Percentiles rank a stretch among this genome's conserved stretches.
Evolutionary conservation across 306 rosid genomes (phyloP).

Genomic region (Prunus persica): DNA sequence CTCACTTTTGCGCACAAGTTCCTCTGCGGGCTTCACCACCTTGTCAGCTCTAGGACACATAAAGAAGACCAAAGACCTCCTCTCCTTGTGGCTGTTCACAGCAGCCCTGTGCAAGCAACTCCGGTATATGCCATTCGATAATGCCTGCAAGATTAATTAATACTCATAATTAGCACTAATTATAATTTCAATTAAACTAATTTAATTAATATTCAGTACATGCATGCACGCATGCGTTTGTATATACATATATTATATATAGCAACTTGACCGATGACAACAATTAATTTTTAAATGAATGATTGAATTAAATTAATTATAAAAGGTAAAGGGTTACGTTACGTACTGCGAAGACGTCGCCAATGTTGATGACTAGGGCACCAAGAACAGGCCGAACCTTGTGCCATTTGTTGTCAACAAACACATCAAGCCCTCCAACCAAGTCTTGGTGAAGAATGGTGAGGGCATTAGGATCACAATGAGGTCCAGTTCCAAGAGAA

Average conservation of each 20-base stretch:
- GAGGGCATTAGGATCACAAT: constrained; percentile 72
- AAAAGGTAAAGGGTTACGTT: too few species aligned
- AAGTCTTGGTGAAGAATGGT: constrained; percentile 76
- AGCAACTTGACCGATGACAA: too few species aligned
- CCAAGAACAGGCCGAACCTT: constrained; percentile 42
- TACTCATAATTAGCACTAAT: too few species aligned
- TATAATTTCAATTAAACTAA: too few species aligned
- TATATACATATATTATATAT: too few species aligned
- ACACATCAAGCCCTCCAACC: constrained; percentile 73
- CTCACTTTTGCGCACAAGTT: constrained; percentile 22
- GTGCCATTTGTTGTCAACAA: constrained; percentile 52
- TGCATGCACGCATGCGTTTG: too few species aligned
- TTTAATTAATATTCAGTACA: too few species aligned
- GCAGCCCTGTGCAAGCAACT: constrained; percentile 69
- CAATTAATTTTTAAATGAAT: too few species aligned
- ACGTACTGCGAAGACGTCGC: constrained; percentile 60
- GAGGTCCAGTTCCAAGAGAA: constrained; percentile 74
- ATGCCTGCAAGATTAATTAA: constrained; percentile 1
- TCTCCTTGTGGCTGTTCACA: constrained; percentile 49
- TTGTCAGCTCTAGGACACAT: constrained; percentile 67
- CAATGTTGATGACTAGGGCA: constrained; percentile 68
- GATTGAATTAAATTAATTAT: too few species aligned
- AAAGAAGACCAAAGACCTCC: constrained; percentile 79
- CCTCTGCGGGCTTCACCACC: constrained; percentile 56
- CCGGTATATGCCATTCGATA: constrained; percentile 31